These are phyloP conservation scores for Podaxis sp. DNA, from an alignment of 768 basidiomycete species.

Conservation along the genomic window DNA sequence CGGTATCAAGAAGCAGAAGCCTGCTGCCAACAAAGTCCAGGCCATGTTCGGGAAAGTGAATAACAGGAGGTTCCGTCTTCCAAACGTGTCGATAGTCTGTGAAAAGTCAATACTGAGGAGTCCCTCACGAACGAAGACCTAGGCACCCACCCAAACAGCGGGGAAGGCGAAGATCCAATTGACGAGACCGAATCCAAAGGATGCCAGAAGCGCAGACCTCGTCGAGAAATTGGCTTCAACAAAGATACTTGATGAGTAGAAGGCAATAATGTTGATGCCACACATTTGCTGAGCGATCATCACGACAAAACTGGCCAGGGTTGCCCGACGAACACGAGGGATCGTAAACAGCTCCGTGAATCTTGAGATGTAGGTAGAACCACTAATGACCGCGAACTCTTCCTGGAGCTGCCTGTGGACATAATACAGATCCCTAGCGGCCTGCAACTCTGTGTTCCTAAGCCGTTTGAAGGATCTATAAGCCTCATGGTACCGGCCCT, in stretches of 20 bases:
- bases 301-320: conserved; percentile 45
- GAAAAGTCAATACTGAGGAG: conserved; percentile 7
- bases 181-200: conserved; percentile 61
- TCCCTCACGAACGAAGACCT: too few species aligned
- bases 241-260: conserved; percentile 78
- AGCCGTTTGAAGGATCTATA: conserved; percentile 62
- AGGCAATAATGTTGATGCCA: conserved; percentile 72
- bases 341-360: conserved; percentile 68
- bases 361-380: conserved; percentile 45
- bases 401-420: conserved; percentile 65
- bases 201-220: conserved; percentile 56
- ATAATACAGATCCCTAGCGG: conserved; percentile 75
- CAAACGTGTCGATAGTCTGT: conserved; percentile 67
- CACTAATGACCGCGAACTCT: conserved; percentile 54
- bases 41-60: conserved; percentile 83
- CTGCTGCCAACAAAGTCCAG: conserved; percentile 65
- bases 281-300: conserved; percentile 78
- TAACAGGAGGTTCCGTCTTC: conserved; percentile 68
- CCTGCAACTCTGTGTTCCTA: conserved; percentile 64
- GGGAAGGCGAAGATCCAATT: conserved; percentile 64
- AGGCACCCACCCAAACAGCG: conserved; percentile 47
- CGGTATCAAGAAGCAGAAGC: conserved; percentile 63
- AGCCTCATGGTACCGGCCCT: conserved; percentile 66
- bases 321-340: conserved; percentile 55
- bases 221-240: conserved; percentile 49